These are phyloP conservation scores for Pestalotiopsis sp. DNA, from an alignment of 2,329 filamentous ascomycete species.

Conservation along the genomic window DNA sequence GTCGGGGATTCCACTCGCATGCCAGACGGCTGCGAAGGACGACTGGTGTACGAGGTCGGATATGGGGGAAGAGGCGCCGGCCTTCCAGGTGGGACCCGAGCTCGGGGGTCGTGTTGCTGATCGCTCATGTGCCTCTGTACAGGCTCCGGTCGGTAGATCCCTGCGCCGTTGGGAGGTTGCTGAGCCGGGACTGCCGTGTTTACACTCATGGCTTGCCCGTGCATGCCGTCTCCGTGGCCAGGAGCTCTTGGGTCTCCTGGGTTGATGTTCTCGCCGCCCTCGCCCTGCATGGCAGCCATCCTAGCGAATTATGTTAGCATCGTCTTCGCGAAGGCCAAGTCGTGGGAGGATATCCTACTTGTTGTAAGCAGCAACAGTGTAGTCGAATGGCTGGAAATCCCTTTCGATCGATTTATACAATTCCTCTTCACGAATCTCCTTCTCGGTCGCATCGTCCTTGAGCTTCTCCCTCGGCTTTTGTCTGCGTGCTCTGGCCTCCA, in stretches of 20 bases:
- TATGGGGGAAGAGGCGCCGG: slow-evolving; percentile 40
- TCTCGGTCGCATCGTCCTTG: slow-evolving; percentile 91
- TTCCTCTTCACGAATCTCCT: slow-evolving; percentile 93
- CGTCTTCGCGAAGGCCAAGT: neutral
- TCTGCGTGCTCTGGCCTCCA: slow-evolving; percentile 87
- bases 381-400: slow-evolving; percentile 94
- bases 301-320: slow-evolving; percentile 24
- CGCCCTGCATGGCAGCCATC: slow-evolving; percentile 33
- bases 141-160: slow-evolving; percentile 7
- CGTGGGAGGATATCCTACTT: slow-evolving; percentile 50
- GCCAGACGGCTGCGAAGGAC: slow-evolving; percentile 53
- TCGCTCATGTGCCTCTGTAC: slow-evolving; percentile 9
- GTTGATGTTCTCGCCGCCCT: slow-evolving; percentile 18
- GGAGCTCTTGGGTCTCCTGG: neutral
- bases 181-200: slow-evolving; percentile 10
- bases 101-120: slow-evolving; percentile 1
- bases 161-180: slow-evolving; percentile 7
- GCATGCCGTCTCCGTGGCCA: slow-evolving; percentile 11
- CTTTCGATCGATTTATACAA: slow-evolving; percentile 92
- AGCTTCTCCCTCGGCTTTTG: slow-evolving; percentile 92
- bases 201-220: slow-evolving; percentile 17
- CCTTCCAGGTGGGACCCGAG: slow-evolving; percentile 5
- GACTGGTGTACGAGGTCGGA: slow-evolving; percentile 45
- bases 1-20: slow-evolving; percentile 74
- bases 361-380: slow-evolving; percentile 78